These are phyloP conservation scores for Phyllachora maydis DNA, from an alignment of 2,329 filamentous ascomycete genomes.

Conservation along the genomic window DNA sequence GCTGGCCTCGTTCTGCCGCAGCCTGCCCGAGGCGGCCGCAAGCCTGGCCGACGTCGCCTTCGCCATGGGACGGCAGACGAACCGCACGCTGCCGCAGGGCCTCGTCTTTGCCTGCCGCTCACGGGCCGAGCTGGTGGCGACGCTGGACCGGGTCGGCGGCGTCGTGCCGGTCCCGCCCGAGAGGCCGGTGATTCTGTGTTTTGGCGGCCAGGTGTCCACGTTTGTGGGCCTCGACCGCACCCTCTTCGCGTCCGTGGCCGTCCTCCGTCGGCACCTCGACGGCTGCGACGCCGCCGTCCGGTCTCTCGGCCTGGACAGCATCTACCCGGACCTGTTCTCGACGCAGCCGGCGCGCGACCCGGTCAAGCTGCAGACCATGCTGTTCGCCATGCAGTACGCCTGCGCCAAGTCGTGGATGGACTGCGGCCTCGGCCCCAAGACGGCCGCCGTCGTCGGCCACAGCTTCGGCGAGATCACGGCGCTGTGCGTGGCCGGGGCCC, in stretches of 20 bases:
- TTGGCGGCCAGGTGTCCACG: slow-evolving; percentile 1
- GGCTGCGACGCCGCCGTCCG: neutral
- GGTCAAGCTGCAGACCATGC: slow-evolving; percentile 1
- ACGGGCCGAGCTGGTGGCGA: slow-evolving; percentile 7
- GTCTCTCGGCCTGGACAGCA: neutral
- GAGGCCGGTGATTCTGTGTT: neutral
- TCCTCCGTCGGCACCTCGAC: neutral
- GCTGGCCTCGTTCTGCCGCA: neutral
- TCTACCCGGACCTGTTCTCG: neutral
- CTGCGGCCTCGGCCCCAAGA: slow-evolving; percentile 7
- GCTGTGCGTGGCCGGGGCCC: slow-evolving; percentile 12
- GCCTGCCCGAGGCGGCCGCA: neutral
- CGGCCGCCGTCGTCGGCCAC: slow-evolving; percentile 14
- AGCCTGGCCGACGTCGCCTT: slow-evolving; percentile 12
- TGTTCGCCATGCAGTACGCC: slow-evolving; percentile 1
- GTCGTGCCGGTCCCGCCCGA: neutral
- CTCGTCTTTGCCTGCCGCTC: slow-evolving; percentile 9
- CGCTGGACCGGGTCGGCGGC: slow-evolving; percentile 3
- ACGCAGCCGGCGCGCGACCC: neutral
- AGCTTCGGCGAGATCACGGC: slow-evolving; percentile 20
- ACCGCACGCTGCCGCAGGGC: slow-evolving; percentile 6
- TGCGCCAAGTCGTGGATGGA: slow-evolving; percentile 1
- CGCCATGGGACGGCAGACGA: slow-evolving; percentile 10
- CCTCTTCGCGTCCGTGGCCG: neutral
- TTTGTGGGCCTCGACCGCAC: neutral